Evolutionary conservation across 2,329 filamentous ascomycete species (phyloP).

Genomic region (Diaporthe eres): DNA sequence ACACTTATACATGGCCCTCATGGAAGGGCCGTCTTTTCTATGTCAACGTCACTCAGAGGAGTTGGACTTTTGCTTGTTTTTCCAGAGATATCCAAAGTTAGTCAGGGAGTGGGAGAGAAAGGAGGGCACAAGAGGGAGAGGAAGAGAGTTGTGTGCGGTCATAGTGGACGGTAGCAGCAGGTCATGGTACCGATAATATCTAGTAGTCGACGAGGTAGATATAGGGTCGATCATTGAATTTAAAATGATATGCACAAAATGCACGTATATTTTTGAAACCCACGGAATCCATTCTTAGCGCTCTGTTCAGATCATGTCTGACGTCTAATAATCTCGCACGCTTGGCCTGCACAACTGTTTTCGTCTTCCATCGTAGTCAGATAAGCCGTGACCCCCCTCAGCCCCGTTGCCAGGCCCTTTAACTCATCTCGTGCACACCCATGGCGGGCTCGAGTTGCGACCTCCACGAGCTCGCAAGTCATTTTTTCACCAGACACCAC

Average conservation of each 20-base stretch:
- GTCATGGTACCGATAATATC: conserved; percentile 19
- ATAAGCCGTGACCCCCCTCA: too few species aligned
- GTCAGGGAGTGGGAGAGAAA: not conserved
- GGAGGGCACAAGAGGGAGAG: not conserved
- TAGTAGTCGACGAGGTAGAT: not conserved
- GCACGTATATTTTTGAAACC: not conserved
- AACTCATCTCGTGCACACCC: not conserved
- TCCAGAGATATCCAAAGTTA: conserved; percentile 7
- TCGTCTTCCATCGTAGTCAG: too few species aligned
- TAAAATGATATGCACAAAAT: conserved; percentile 7
- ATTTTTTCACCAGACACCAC: not conserved
- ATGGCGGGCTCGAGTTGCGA: not conserved
- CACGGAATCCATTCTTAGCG: not conserved
- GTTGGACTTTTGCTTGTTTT: not conserved
- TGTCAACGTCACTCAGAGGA: not conserved
- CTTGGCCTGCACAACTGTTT: too few species aligned
- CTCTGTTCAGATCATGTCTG: not conserved
- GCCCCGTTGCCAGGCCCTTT: too few species aligned
- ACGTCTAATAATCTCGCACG: not conserved
- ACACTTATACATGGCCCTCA: not conserved
- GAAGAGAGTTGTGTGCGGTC: not conserved
- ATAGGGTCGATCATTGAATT: not conserved
- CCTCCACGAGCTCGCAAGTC: not conserved
- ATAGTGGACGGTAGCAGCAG: conserved; percentile 22
- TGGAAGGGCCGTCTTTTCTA: conserved; percentile 19